Evolutionary conservation across 192 early-diverging fungal genomes (phyloP), one percentile per base, ranked within the genome.

Genomic region (Gryganskiella cystojenkinii): DNA sequence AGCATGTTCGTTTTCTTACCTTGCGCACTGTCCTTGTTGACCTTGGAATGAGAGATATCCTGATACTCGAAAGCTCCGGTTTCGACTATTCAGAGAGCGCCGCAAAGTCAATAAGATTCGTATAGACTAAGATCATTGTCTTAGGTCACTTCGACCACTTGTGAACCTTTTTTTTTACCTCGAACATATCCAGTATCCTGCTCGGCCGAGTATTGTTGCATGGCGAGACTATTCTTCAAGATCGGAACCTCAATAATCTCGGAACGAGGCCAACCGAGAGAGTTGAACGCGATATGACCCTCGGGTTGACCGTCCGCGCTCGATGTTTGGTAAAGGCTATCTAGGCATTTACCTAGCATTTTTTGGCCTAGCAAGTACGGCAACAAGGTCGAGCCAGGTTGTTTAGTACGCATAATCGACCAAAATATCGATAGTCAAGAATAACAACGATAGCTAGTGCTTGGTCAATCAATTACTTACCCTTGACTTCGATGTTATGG

Each of bases 171-270:
- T 33, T 15, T 1, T 27, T 20, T 79, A 82, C 81, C 85, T 22
- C 81, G 53, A 33, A 64, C 69, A 63, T 85, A 86, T 40, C 85
- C 85, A 9, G 69, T 61, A 28, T 62, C 65, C 45, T 69, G 66
- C 46, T 74, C 72, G 20, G 80, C 76, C 51, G 83, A 80, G 20
- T 86, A 80, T 35, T 88, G 87, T 33, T 76, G 64, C 59, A 86
- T 60, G 6, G 62, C 61, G n/a, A 85, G n/a, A n/a, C n/a, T 51
- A 2, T 75, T 70, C 0, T 84, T 56, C 22, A 53, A 55, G 1
- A 85, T 44, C 10, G 89, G 88, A 8, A 93, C 86, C 24, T 91
- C 87, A 1, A 93, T 72, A 31, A 95, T 73, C 28, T 94, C 93
- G 0, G 87, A 86, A 31, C 94, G 87, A 47, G 80, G 58, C 92